Conservation (phyloP, 1,284 basidiomycete genomes). For the Apiotrichum sp. region DNA sequence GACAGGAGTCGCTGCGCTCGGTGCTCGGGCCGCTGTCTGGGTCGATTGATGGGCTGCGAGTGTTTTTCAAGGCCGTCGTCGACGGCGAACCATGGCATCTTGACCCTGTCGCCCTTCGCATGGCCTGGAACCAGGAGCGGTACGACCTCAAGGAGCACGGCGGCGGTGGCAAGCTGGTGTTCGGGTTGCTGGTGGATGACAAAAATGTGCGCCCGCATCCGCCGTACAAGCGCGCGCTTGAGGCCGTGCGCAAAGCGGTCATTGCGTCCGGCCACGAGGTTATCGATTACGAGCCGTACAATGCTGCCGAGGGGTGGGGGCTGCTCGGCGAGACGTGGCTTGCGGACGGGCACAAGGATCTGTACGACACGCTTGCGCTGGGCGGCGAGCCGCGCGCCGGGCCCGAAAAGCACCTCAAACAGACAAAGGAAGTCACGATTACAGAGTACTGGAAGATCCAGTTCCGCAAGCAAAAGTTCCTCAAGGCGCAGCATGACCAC, state of each 20-base stretch:
- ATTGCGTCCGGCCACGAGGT: slow-evolving; percentile 59
- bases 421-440: slow-evolving; percentile 9
- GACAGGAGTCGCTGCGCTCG: slow-evolving; percentile 56
- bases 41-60: slow-evolving; percentile 56
- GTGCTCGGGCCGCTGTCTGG: slow-evolving; percentile 63
- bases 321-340: slow-evolving; percentile 1
- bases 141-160: slow-evolving; percentile 21
- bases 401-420: slow-evolving; percentile 7
- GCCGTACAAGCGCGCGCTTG: slow-evolving; percentile 60
- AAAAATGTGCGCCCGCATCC: slow-evolving; percentile 62
- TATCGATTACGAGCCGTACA: slow-evolving; percentile 38
- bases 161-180: slow-evolving; percentile 55
- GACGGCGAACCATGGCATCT: slow-evolving; percentile 53
- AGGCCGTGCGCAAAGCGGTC: slow-evolving; percentile 56
- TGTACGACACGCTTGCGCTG: slow-evolving; percentile 14
- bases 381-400: slow-evolving; percentile 33
- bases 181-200: slow-evolving; percentile 53
- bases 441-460: slow-evolving; percentile 13
- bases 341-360: slow-evolving; percentile 2
- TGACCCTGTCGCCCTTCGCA: slow-evolving; percentile 57
- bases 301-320: neutral
- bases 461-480: slow-evolving; percentile 7
- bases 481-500: slow-evolving; percentile 19
- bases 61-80: slow-evolving; percentile 47
- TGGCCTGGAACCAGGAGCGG: slow-evolving; percentile 55